Evolutionary conservation across 306 rosid genomes (phyloP).

Genomic region (Mimosa bimucronata): DNA sequence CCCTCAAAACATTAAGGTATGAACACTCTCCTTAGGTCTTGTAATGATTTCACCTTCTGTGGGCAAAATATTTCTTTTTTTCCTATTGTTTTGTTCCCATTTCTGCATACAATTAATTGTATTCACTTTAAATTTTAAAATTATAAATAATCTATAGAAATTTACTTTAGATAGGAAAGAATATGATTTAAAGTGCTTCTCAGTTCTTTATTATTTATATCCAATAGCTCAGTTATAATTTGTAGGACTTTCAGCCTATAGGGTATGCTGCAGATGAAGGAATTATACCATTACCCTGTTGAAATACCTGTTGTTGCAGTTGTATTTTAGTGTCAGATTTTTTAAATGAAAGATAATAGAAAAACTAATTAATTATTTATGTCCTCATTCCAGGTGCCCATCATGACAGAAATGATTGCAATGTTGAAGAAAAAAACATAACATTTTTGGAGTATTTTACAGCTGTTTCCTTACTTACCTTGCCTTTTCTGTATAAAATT

Average conservation of each 20-base stretch:
- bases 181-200: not conserved
- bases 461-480: slow-evolving; percentile 72
- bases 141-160: not conserved
- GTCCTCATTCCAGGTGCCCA: slow-evolving; percentile 68
- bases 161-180: not conserved
- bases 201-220: slow-evolving; percentile 21
- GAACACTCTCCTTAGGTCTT: slow-evolving; percentile 26
- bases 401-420: slow-evolving; percentile 74
- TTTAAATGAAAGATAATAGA: not conserved
- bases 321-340: not conserved
- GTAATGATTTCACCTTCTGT: slow-evolving; percentile 27
- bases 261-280: slow-evolving; percentile 23
- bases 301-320: not conserved
- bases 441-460: slow-evolving; percentile 79
- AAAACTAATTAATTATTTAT: slow-evolving; percentile 20
- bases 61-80: not conserved
- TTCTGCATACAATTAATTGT: not conserved
- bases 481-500: slow-evolving; percentile 15
- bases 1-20: slow-evolving; percentile 82
- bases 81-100: not conserved
- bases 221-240: slow-evolving; percentile 3
- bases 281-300: not conserved
- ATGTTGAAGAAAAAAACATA: slow-evolving; percentile 85
- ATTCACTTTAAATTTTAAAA: not conserved
- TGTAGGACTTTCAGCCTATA: not conserved